Conservation (phyloP, 2,329 filamentous ascomycete species). For the Trichoderma koningiopsis region DNA sequence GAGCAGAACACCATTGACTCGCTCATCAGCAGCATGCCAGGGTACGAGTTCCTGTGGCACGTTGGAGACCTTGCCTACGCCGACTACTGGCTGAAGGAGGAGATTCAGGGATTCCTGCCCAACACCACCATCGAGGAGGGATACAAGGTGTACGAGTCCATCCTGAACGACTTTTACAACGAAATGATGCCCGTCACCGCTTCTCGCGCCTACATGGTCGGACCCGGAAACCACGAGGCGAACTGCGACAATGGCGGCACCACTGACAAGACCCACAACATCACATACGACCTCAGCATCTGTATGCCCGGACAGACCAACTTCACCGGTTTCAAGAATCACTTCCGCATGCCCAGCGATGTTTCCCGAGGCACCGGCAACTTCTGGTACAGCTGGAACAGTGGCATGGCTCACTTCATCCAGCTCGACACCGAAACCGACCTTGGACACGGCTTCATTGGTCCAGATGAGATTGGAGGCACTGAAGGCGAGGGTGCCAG, state of each 20-base stretch:
- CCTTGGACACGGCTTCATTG: conserved; percentile 18
- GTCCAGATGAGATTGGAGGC: conserved; percentile 14
- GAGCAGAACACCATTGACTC: conserved; percentile 20
- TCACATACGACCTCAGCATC: conserved; percentile 12
- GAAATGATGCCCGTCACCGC: conserved; percentile 19
- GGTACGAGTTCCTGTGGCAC: conserved; percentile 18
- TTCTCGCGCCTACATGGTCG: conserved; percentile 17
- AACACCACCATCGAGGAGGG: conserved; percentile 19
- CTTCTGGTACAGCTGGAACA: conserved; percentile 23
- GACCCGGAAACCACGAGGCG: conserved; percentile 16
- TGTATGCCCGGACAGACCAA: conserved; percentile 21
- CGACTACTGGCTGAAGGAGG: conserved; percentile 22
- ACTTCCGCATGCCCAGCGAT: conserved; percentile 22
- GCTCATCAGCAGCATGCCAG: conserved; percentile 7
- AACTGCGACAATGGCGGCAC: conserved; percentile 19
- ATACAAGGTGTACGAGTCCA: conserved; percentile 17
- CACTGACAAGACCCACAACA: conserved; percentile 14
- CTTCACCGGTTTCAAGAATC: conserved; percentile 17
- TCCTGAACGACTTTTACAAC: conserved; percentile 19
- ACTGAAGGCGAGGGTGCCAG: conserved; percentile 14
- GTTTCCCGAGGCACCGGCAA: conserved; percentile 9
- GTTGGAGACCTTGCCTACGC: conserved; percentile 19
- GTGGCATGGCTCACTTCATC: conserved; percentile 18
- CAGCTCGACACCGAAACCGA: conserved; percentile 20
- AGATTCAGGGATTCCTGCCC: conserved; percentile 21